These are phyloP conservation scores for Candida sithepensis DNA, from an alignment of 805 yeast species.

Conservation along the genomic window DNA sequence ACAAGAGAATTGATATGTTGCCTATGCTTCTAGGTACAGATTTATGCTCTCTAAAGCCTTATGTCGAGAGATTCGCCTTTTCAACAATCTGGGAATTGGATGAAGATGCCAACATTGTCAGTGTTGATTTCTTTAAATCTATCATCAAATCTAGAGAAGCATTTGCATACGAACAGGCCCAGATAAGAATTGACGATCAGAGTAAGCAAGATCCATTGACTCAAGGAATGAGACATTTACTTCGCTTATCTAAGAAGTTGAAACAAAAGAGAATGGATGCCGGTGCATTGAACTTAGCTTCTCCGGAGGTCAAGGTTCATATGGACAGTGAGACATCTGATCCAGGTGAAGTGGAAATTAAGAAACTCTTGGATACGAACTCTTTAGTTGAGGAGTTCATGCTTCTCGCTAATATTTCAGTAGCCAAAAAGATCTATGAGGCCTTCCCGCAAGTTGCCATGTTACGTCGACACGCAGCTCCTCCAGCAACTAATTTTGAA, in stretches of 20 bases:
- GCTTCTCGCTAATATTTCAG: slow-evolving; percentile 95
- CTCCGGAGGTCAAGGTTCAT: slow-evolving; percentile 97
- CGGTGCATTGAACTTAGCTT: slow-evolving; percentile 94
- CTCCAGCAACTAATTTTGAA: slow-evolving; percentile 93
- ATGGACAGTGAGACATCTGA: slow-evolving; percentile 97
- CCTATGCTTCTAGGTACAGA: slow-evolving; percentile 95
- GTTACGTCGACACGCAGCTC: slow-evolving; percentile 97
- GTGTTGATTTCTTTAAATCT: slow-evolving; percentile 77
- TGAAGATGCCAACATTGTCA: slow-evolving; percentile 76
- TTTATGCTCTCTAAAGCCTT: slow-evolving; percentile 89
- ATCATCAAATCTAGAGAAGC: slow-evolving; percentile 91
- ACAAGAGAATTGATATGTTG: slow-evolving; percentile 97
- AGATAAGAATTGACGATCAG: slow-evolving; percentile 79
- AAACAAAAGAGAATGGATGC: slow-evolving; percentile 85
- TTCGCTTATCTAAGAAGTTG: slow-evolving; percentile 75
- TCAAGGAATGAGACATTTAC: slow-evolving; percentile 78
- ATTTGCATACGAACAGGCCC: slow-evolving; percentile 92
- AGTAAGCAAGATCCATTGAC: slow-evolving; percentile 80
- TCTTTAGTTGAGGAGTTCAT: slow-evolving; percentile 97
- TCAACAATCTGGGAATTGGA: slow-evolving; percentile 96
- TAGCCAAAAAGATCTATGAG: slow-evolving; percentile 87
- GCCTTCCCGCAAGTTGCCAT: slow-evolving; percentile 97
- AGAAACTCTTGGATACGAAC: slow-evolving; percentile 82
- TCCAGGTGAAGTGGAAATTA: slow-evolving; percentile 92
- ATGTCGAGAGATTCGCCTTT: slow-evolving; percentile 93